Evolutionary conservation across 352 stramenopile genomes (phyloP), one percentile per base, ranked within the genome.

Genomic region (Globisporangium radiosum): DNA sequence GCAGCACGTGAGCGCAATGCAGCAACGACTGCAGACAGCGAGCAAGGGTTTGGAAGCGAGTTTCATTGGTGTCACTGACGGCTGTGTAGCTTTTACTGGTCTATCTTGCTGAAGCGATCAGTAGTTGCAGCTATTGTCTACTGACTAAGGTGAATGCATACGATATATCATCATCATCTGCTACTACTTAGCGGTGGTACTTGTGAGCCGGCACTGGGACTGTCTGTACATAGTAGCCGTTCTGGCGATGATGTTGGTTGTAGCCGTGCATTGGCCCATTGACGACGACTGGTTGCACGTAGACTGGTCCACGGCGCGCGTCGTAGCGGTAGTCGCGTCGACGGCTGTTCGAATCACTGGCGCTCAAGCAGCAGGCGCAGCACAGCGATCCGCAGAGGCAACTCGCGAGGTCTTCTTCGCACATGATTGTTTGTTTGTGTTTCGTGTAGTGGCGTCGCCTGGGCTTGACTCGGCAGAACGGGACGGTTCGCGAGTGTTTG

Each of bases 281-380:
- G 38, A 78, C 68, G 17, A 67, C 59, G 3, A 78, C 70, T 6
- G 70, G 70, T 42, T 76, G 65, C 42, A 78, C 70, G 42, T 76
- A 76, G 42, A 77, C 62, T 19, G 69, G 62, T 43, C 52, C 59
- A 15, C 58, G 69, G 6, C 51, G 53, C 4, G 54, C 57, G 13
- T 63, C 11, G 36, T 54, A 5, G 47, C 39, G 43, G 19, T 25
- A 55, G 1, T 66, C 54, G 36, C 40, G 57, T 9, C 33, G 54
- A 38, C 60, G 63, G n/a, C 56, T 40, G 36, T 69, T 58, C n/a
- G 57, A 45, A 10, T 68, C 54, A 44, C 47, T 52, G n/a, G 19
- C 65, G 14, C 62, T 51, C 33, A 56, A 17, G 38, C 62, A 68
- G 47, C 62, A 64, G n/a, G 47, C 39, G 40, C 56, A 63, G 40